Base-by-base conservation (phyloP, 305 asterid genomes). In the Ilex paraguariensis region DNA sequence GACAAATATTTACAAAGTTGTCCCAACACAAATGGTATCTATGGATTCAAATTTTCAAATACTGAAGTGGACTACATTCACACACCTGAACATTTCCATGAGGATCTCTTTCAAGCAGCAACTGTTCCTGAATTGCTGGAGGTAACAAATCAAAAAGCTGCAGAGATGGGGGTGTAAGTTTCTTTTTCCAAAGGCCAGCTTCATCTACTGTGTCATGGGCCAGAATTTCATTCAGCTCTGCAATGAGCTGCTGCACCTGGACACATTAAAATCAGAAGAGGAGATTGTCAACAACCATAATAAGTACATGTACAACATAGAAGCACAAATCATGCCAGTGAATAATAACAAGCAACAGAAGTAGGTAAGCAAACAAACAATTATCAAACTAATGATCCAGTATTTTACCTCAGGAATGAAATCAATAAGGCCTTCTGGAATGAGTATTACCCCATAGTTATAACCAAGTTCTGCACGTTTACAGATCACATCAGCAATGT, bases 51-150 rank as follows among this genome's bases (percentile, higher is more conserved):
- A 58, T 33, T 57, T 42, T 30, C 15, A 54, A 45, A 58, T 33
- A 59, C 53, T 67, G 40, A 54, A 59, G 45, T 59, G 32, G 28
- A 16, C 12, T 55, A 49, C 5, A 21, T 49, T 5, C 57, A 39
- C 42, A 44, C 60, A 88, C 96, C 95, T 93, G 99, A 68, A 93
- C 99, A 76, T 93, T 93, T 61, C 99, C 99, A 28, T 93, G 99
- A 56, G 99, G 99, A 77, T 93, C 99, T 79, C 99, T 93, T 85
- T 93, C 99, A 53, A 93, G 99, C 86, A 93, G 71, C 83, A 93
- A 60, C 63, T 93, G 99, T 46, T 90, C 99, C 78, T 93, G 94
- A 77, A 93, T 93, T 54, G 92, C 92, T 28, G 80, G 67, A 65
- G 99, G 99, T 56, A 93, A 79, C 49, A 93, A 13, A 52, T 93